Conservation (phyloP, 2,329 filamentous ascomycete species). For the Fusarium domesticum region DNA sequence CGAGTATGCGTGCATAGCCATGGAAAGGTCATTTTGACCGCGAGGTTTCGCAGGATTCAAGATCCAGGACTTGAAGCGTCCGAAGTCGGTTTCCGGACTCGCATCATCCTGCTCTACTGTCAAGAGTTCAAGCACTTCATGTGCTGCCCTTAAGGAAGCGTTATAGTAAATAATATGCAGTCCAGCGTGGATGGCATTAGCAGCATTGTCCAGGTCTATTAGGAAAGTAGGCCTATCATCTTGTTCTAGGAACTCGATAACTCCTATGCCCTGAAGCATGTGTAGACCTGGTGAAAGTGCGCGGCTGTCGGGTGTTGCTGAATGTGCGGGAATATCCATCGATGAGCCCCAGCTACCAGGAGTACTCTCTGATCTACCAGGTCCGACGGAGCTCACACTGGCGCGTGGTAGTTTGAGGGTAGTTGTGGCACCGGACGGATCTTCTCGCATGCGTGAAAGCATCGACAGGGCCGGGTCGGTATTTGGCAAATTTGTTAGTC, state of each 20-base stretch:
- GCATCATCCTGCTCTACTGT: conserved; percentile 46
- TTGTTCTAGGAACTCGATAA: conserved; percentile 71
- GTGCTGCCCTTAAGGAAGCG: conserved; percentile 57
- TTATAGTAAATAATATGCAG: conserved; percentile 68
- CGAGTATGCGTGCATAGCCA: conserved; percentile 58
- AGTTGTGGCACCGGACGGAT: conserved; percentile 44
- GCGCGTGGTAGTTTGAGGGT: conserved; percentile 56
- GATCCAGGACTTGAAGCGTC: conserved; percentile 68
- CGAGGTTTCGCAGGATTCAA: conserved; percentile 53
- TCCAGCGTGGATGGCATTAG: conserved; percentile 51
- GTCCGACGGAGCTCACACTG: conserved; percentile 47
- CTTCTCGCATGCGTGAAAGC: conserved; percentile 45
- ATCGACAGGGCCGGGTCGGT: conserved; percentile 46
- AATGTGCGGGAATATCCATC: conserved; percentile 50
- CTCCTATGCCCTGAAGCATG: conserved; percentile 61
- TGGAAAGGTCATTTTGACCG: conserved; percentile 50
- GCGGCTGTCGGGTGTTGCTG: conserved; percentile 51
- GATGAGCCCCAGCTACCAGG: conserved; percentile 53
- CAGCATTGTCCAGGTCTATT: conserved; percentile 60
- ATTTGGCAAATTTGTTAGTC: conserved; percentile 38
- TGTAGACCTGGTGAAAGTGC: conserved; percentile 48
- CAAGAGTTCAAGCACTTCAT: conserved; percentile 55
- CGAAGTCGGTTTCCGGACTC: conserved; percentile 47
- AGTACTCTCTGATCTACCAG: conserved; percentile 48
- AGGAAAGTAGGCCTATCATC: conserved; percentile 76